Evolutionary conservation across 257 asterid species (phyloP), one percentile per base, ranked within the genome.

Genomic region (Nemophila menziesii): DNA sequence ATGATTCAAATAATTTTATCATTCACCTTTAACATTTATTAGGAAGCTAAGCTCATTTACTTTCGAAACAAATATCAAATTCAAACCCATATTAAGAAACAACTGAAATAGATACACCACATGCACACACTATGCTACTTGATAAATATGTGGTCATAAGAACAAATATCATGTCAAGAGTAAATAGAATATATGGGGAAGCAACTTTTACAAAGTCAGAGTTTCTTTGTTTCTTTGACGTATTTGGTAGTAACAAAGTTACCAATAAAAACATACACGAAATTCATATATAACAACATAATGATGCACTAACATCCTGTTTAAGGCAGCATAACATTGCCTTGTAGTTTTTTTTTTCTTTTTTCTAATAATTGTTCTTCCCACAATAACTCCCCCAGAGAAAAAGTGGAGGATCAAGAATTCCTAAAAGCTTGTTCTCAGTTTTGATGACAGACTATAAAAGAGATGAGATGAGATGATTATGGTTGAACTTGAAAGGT

Each of bases 381-480:
- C 62, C 74, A 60, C 64, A 67, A 68, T 54, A 66, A 59, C 21
- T 61, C 64, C 77, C 87, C 71, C 36, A 39, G 56, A 46, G 58
- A 61, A 71, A 73, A 60, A 67, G 34, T 46, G 68, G 67, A 39
- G 69, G 54, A 64, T 43, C 49, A 68, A 58, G 50, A 69, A 69
- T 74, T 50, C 65, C 66, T 48, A 63, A 63, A 50, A 42, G 67
- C 57, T 54, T 66, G 64, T 43, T 60, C 55, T 53, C 46, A 46
- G 48, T 45, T 58, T 46, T 41, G 19, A 39, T 64, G 51, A 49
- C 46, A 39, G 63, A 46, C 49, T 38, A 65, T 46, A 59, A 20
- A 38, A 48, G 68, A 66, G 33, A 60, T 47, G 45, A 52, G 62
- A 58, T 43, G 68, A 66, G 33, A 60, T 47, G 45, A 52, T 62